Evolutionary conservation across 2,329 filamentous ascomycete species (phyloP).

Genomic region (Claviceps cyperi): DNA sequence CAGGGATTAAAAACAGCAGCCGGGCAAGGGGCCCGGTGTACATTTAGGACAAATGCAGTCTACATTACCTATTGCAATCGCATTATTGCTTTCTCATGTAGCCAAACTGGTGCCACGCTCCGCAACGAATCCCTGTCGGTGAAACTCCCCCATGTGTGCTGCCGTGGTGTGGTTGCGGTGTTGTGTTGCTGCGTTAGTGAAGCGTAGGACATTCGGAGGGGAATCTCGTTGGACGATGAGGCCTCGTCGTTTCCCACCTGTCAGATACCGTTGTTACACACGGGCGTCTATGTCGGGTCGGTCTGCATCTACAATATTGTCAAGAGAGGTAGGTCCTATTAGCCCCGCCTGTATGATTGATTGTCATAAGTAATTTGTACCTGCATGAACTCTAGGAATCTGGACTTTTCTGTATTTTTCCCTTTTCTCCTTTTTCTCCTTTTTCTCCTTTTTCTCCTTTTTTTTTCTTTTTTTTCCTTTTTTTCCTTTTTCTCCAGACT

Average conservation of each 20-base stretch:
- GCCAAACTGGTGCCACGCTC: not conserved
- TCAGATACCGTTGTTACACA: not conserved
- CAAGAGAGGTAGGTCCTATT: not conserved
- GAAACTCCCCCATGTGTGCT: not conserved
- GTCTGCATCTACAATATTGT: not conserved
- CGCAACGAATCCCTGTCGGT: not conserved
- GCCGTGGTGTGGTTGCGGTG: not conserved
- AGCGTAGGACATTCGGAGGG: not conserved
- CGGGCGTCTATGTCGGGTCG: slow-evolving; percentile 1
- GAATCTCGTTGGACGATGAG: not conserved
- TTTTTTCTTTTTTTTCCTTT: not conserved
- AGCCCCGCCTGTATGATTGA: not conserved
- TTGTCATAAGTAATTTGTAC: slow-evolving; percentile 1
- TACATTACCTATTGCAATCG: not conserved
- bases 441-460: not conserved
- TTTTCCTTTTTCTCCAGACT: not conserved
- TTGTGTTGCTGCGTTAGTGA: not conserved
- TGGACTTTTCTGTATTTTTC: not conserved
- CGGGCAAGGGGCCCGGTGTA: not conserved
- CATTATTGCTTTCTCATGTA: not conserved
- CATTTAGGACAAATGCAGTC: not conserved
- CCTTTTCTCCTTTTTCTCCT: not conserved
- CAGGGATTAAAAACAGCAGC: not conserved
- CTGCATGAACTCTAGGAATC: not conserved
- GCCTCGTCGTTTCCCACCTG: not conserved